Base-by-base conservation (phyloP, 768 basidiomycete genomes). In the Leccinum uliginosum region DNA sequence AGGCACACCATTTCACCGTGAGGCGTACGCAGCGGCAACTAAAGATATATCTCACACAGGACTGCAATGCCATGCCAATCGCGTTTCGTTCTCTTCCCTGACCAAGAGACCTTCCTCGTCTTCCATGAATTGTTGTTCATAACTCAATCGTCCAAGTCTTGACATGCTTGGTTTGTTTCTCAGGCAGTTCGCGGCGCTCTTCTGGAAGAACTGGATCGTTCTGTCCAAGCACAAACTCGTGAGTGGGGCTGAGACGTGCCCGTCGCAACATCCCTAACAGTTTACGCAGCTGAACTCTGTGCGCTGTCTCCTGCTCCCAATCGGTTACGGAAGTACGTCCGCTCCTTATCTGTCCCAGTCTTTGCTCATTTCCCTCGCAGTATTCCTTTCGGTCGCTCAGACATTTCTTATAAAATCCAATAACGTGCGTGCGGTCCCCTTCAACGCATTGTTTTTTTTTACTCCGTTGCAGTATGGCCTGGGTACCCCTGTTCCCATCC, bases 161-260 rank as follows among this genome's bases (percentile, higher is more conserved):
- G 17, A 48, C 30, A 74, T 73, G 69, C 34, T 24, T 2, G 58
- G 58, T 55, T 69, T 84, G 34, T 85, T 87, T 67, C 80, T 81
- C 75, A 76, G 80, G 29, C 87, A 89, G 72, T 78, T 85, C 54
- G 68, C 71, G 4, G 82, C 80, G 2, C 70, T 89, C 21, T 78
- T 81, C 54, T 80, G 83, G 80, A 89, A 89, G 75, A 89, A 89
- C 61, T 87, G 84, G 84, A 87, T 89, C 44, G 76, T 87, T 0
- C 74, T 88, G 27, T 83, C 79, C 23, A 86, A 82, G 65, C 84
- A 86, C 68, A 78, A 83, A 51, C 69, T 85, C 65, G 86, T 87
- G 63, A 67, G 84, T 75, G 23, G 32, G 17, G 26, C 6, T 2
- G 6, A 23, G n/a, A n/a, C n/a, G 17, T 3, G 4, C 29, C n/a